Conservation (phyloP, 257 asterid species). For the Solanum pinnatisectum region DNA sequence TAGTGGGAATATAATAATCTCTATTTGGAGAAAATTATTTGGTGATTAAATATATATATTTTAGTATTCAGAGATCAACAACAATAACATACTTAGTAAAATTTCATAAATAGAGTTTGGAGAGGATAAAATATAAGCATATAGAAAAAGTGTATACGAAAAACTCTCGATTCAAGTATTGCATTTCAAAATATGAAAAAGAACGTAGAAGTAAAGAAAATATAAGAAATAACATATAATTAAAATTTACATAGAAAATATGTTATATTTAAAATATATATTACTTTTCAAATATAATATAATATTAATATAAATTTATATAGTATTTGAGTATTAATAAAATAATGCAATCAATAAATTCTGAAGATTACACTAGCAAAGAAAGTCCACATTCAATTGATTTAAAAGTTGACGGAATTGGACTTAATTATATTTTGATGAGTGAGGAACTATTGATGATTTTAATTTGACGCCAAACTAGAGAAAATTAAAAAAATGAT, state of each 20-base stretch:
- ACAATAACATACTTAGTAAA: not conserved
- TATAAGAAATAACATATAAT: not conserved
- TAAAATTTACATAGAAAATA: not conserved
- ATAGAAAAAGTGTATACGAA: not conserved
- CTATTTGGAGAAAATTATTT: constrained; percentile 15
- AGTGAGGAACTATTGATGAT: not conserved
- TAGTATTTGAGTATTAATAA: not conserved
- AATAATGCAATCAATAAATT: not conserved
- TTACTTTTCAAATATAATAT: not conserved
- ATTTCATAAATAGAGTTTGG: not conserved
- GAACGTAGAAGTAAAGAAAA: not conserved
- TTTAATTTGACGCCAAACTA: not conserved
- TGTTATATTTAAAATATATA: not conserved
- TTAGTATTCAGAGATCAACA: not conserved
- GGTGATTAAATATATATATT: constrained; percentile 5
- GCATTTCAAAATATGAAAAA: not conserved
- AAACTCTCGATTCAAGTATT: not conserved
- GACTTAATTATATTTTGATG: not conserved
- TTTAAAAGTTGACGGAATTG: not conserved
- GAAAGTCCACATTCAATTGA: not conserved
- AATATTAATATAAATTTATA: not conserved
- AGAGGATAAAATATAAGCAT: not conserved
- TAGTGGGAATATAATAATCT: not conserved
- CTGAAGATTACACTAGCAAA: not conserved
- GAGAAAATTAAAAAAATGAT: not conserved